Conservation (phyloP, 2,329 filamentous ascomycete species). For the Furcasterigmium sp. region DNA sequence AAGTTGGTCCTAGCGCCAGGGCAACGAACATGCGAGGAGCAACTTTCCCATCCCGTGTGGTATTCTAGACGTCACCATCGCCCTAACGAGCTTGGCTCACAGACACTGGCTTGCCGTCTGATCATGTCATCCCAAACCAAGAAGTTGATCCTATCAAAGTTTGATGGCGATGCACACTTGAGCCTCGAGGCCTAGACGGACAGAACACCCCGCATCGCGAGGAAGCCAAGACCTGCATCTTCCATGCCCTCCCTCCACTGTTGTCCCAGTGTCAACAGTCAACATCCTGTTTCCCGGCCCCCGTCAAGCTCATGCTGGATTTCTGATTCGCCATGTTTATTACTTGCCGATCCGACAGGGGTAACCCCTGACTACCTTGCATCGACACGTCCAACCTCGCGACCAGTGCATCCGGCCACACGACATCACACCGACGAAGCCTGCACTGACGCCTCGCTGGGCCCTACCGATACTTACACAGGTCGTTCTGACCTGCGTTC, state of each 20-base stretch:
- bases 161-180: no score
- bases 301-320: slow-evolving; percentile 2
- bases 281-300: neutral
- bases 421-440: neutral
- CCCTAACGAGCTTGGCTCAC: no score
- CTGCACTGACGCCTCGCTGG: neutral
- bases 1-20: neutral
- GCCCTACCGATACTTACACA: no score
- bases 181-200: slow-evolving; percentile 4
- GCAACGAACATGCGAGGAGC: neutral
- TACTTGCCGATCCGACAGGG: slow-evolving; percentile 4
- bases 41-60: no score
- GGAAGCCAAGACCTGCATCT: neutral
- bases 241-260: no score
- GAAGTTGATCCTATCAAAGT: no score
- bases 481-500: no score
- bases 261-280: neutral
- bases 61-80: neutral
- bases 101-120: no score
- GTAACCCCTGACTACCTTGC: slow-evolving; percentile 6
- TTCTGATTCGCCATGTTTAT: slow-evolving; percentile 5
- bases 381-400: slow-evolving; percentile 6
- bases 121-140: neutral
- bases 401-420: neutral
- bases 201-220: no score